A percentile compares a stretch with the other conserved stretches of the same genome.
Conservation (phyloP, 2,329 filamentous ascomycete species). For the Diplocarpon rosae region DNA sequence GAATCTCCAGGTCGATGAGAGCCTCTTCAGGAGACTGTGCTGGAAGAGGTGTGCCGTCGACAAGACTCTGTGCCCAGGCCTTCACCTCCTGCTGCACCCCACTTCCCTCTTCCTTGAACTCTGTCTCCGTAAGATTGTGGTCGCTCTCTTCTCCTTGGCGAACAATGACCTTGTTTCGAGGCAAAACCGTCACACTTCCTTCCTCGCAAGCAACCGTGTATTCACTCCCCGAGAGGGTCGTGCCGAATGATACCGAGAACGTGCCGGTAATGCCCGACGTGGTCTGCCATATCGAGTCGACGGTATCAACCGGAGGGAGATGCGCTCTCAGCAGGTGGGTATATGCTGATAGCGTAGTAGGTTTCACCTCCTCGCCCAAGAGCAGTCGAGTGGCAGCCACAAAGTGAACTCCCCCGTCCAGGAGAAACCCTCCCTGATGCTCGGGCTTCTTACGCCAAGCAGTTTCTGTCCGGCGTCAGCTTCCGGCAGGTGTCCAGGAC, state of each 20-base stretch:
- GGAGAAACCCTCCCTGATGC: conserved; percentile 65
- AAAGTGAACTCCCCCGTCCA: conserved; percentile 68
- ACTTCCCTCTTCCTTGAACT: conserved; percentile 23
- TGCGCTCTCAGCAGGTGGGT: conserved; percentile 22
- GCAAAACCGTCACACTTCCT: conserved; percentile 21
- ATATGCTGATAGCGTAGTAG: conserved; percentile 20
- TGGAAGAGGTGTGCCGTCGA: conserved; percentile 17
- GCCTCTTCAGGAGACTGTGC: conserved; percentile 10
- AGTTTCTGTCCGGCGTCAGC: conserved; percentile 30
- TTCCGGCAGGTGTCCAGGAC: neutral
- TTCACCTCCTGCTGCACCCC: conserved; percentile 25
- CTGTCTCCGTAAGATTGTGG: conserved; percentile 15
- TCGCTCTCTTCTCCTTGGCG: conserved; percentile 20
- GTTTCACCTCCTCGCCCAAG: conserved; percentile 31
- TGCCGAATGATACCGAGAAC: conserved; percentile 25
- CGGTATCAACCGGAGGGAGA: conserved; percentile 26
- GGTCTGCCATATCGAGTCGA: conserved; percentile 27
- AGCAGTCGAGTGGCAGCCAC: conserved; percentile 51
- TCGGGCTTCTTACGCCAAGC: conserved; percentile 56
- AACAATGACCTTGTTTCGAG: conserved; percentile 20
- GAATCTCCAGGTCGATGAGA: conserved; percentile 8
- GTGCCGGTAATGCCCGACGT: conserved; percentile 25
- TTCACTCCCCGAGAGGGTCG: conserved; percentile 22
- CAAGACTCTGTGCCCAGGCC: conserved; percentile 24
- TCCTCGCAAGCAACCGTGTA: conserved; percentile 26